Conservation (phyloP, 805 yeast genomes). For the Spathaspora sp. region DNA sequence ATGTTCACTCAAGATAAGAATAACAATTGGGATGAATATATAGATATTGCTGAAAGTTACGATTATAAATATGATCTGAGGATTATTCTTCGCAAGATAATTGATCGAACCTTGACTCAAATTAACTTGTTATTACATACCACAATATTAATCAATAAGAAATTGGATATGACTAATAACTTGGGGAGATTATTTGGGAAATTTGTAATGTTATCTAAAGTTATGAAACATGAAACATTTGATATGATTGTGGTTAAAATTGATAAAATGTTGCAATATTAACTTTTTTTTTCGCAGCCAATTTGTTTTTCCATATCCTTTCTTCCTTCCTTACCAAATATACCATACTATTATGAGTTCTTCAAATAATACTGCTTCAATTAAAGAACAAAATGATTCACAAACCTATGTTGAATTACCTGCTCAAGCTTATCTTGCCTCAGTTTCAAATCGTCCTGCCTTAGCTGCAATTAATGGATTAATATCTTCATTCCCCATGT, state of each 20-base stretch:
- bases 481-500: conserved; percentile 55
- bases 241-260: conserved; percentile 2
- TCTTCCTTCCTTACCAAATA: too few species aligned
- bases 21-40: conserved; percentile 16
- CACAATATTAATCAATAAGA: neutral
- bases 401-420: conserved; percentile 16
- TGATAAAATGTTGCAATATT: conserved; percentile 2
- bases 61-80: conserved; percentile 14
- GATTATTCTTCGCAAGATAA: conserved; percentile 6
- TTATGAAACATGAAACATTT: conserved; percentile 3
- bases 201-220: conserved; percentile 9
- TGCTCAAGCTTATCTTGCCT: conserved; percentile 51
- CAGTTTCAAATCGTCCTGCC: conserved; percentile 49
- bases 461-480: conserved; percentile 57
- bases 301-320: neutral
- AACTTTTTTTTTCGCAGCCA: neutral
- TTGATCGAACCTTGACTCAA: conserved; percentile 6
- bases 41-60: conserved; percentile 18
- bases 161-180: neutral
- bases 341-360: neutral
- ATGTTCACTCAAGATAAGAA: conserved; percentile 5
- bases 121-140: conserved; percentile 1
- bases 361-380: neutral
- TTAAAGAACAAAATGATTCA: neutral
- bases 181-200: conserved; percentile 5